Evolutionary conservation across 306 rosid species (phyloP), one percentile per base, ranked within the genome.

Genomic region (Oxytropis ochrocephala): DNA sequence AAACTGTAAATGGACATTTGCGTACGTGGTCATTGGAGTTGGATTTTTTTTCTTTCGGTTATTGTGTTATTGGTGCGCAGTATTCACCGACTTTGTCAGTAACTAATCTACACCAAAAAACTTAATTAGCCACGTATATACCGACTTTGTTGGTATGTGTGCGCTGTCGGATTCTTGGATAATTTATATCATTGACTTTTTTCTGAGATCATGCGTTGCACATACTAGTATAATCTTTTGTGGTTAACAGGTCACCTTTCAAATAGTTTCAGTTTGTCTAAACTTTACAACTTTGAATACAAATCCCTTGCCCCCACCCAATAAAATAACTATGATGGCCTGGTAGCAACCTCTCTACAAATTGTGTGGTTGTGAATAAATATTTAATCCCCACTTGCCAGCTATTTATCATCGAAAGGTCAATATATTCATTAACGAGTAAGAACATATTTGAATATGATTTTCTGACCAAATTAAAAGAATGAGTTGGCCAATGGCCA

Each of bases 391-490:
- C 18, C 2, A 48, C 13, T 19, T 57, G 70, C 11, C 11, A 16
- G 36, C n/a, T 24, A 63, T 10, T 61, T 33, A 32, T 32, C 16
- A 50, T 32, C 47, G 8, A 21, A 21, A 54, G 79, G 79, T 74
- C 66, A 64, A 68, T 16, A 39, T 17, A 55, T 39, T 19, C 44
- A 39, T 42, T 39, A 49, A 24, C 63, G 47, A 42, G 61, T 49
- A 54, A 57, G 13, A 30, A 8, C 7, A 13, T 30, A 27, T 74
- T 81, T 76, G 73, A 81, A 73, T 76, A 33, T 50, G 30, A 52
- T 75, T 70, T 52, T 80, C 72, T 80, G 81, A 80, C 81, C 72
- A 0, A 58, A 24, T 36, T 53, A 53, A 11, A 8, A 48, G 16
- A 32, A 62, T 57, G 55, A 16, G 62, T 52, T 42, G 75, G 71